Base-by-base conservation (phyloP, 2,329 filamentous ascomycete species). In the Neofusicoccum ribis region DNA sequence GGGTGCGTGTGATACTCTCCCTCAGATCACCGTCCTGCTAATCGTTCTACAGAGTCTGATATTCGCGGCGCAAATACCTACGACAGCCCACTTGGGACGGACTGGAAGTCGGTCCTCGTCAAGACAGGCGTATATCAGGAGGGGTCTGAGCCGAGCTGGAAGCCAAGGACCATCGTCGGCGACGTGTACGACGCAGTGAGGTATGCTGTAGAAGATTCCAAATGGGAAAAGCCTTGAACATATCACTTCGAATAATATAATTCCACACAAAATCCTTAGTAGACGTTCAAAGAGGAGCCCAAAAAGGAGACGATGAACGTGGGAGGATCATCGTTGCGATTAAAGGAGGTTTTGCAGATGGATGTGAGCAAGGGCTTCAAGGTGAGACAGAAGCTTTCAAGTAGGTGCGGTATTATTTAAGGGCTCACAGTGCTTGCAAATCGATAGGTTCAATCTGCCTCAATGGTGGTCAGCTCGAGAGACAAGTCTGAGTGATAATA, bases 31-130 rank as follows among this genome's bases (percentile, higher is more conserved):
- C 8, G 3, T 44, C n/a, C 7, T 17, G 56, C 56, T 60, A 37
- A 60, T 17, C 14, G 5, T 7, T 27, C 6, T 4, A 12, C 39
- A 5, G 92, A 92, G 73, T 95, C 91, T 70, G 95, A 99, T 76
- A 97, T 99, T 69, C 83, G 87, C 5, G 95, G 95, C 5, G 93
- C 92, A 20, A 96, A 96, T 74, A 84, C 85, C 51, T 97, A 90
- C 73, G 73, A 80, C 50, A 91, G 89, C 68, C 80, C 84, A 3
- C 78, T 84, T 65, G 89, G 89, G 8, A 91, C 88, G n/a, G 82
- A 88, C 66, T 97, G 93, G 93, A 80, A 84, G 46, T 90, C 90
- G 49, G 85, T 96, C 17, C 79, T 97, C 66, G 90, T 96, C 34
- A 84, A 87, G 70, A 96, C 91, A 8, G 93, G 93, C 0, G 92